These are phyloP conservation scores for Venturia carpophila DNA, from an alignment of 2,329 filamentous ascomycete species.

Conservation along the genomic window DNA sequence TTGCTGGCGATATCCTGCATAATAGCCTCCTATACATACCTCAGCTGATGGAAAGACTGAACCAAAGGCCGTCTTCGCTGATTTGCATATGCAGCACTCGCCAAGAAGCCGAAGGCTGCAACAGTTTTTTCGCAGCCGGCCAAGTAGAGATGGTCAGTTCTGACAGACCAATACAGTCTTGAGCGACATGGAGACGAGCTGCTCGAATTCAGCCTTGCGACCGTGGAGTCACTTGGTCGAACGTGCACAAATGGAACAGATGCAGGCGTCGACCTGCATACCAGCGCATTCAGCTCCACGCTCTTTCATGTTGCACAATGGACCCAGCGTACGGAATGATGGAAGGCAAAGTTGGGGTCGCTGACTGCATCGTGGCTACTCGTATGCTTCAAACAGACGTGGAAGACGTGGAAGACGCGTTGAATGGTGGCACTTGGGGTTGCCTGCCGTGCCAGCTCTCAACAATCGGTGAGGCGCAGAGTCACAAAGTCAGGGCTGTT, in stretches of 20 bases:
- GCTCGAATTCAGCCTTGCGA: background rate
- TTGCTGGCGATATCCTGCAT: conserved; percentile 23
- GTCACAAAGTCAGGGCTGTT: background rate
- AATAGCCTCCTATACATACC: conserved; percentile 1
- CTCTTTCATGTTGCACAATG: background rate
- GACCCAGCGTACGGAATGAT: background rate
- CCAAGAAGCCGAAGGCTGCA: background rate
- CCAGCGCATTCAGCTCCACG: background rate
- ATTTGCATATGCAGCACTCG: background rate
- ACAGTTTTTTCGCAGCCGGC: background rate
- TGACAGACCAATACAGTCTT: background rate
- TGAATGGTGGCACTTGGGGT: background rate
- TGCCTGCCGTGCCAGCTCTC: background rate
- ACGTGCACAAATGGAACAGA: background rate
- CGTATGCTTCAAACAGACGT: background rate
- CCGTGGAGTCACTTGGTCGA: background rate
- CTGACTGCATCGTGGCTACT: background rate
- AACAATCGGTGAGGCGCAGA: background rate
- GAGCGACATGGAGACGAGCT: background rate
- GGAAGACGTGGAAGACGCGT: background rate
- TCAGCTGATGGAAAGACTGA: background rate
- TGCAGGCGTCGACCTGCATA: background rate
- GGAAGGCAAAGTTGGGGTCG: background rate
- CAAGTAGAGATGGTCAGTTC: background rate
- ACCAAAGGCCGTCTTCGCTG: background rate